Base-by-base conservation (phyloP, 345 rosid species). In the Dipteronia sinensis region DNA sequence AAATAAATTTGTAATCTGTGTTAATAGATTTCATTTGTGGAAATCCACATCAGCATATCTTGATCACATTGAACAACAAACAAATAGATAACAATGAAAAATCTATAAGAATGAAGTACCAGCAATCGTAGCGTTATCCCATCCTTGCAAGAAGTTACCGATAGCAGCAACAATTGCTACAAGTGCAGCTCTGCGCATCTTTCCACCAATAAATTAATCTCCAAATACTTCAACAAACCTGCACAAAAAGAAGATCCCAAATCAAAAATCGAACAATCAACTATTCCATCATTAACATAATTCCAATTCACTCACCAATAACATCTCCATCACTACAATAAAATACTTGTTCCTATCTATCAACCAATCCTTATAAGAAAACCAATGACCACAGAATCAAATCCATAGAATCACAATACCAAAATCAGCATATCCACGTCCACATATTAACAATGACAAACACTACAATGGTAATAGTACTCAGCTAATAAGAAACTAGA, bases 121-220 rank as follows among this genome's bases (percentile, higher is more conserved):
- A 74, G 99, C 98, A 87, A 96, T 96, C 29, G 98, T 93, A 76
- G 99, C 99, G 87, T 94, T 96, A 88, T 96, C 99, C 99, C 99
- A 96, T 87, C 99, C 99, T 85, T 94, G 99, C 77, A 96, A 89
- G 85, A 96, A 94, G 89, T 91, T 96, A 67, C 99, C 99, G 69
- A 96, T 76, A 15, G 97, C 80, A 66, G 99, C 98, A 59, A 90
- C 93, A 85, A 96, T 87, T 82, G 99, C 99, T 73, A 96, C 99
- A 71, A 88, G 74, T 29, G 90, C 92, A 75, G 98, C 95, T 80
- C 94, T 97, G 69, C 74, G 90, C 98, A 93, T 92, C 84, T 81
- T 83, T 76, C 69, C 27, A 68, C 65, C 81, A 69, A 51, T 27
- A 62, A 73, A 80, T 78, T 78, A 77, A 75, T 71, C 42, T 72